Evolutionary conservation across 768 basidiomycete genomes (phyloP).

Genomic region (Lactarius deliciosus): DNA sequence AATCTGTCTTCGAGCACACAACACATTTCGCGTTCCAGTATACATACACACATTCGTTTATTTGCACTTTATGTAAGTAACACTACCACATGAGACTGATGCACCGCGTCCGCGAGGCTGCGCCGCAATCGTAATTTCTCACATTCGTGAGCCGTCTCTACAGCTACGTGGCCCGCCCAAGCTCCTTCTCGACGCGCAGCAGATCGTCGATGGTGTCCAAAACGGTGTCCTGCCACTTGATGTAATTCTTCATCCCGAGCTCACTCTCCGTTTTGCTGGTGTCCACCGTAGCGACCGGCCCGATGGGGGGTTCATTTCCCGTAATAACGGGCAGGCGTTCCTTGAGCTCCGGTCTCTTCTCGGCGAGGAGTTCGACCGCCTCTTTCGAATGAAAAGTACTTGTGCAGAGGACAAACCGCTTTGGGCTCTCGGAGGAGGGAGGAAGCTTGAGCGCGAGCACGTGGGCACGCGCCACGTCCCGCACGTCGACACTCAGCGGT

Average conservation of each 20-base stretch:
- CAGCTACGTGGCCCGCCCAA: not conserved
- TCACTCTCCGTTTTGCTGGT: slow-evolving; percentile 8
- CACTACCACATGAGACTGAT: slow-evolving; percentile 15
- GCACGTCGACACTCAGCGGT: slow-evolving; percentile 35
- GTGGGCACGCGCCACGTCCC: slow-evolving; percentile 38
- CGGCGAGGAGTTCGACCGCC: slow-evolving; percentile 31
- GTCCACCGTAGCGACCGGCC: slow-evolving; percentile 5
- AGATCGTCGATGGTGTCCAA: slow-evolving; percentile 27
- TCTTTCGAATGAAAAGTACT: slow-evolving; percentile 34
- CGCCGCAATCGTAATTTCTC: slow-evolving; percentile 3
- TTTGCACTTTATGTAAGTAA: not conserved
- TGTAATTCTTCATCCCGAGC: slow-evolving; percentile 22
- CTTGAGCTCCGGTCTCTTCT: slow-evolving; percentile 32
- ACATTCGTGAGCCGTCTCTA: not conserved
- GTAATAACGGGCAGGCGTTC: slow-evolving; percentile 29
- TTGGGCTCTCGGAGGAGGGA: not conserved
- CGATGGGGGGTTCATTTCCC: not conserved
- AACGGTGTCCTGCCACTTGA: slow-evolving; percentile 25
- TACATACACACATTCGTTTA: slow-evolving; percentile 9
- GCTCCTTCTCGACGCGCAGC: slow-evolving; percentile 22
- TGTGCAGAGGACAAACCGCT: slow-evolving; percentile 33
- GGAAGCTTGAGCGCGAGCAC: slow-evolving; percentile 32
- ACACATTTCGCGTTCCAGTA: slow-evolving; percentile 12
- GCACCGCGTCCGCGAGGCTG: slow-evolving; percentile 17
- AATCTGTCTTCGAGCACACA: slow-evolving; percentile 5